Conservation (phyloP, 371 early-diverging fungal species). For the Saksenaea oblongispora region DNA sequence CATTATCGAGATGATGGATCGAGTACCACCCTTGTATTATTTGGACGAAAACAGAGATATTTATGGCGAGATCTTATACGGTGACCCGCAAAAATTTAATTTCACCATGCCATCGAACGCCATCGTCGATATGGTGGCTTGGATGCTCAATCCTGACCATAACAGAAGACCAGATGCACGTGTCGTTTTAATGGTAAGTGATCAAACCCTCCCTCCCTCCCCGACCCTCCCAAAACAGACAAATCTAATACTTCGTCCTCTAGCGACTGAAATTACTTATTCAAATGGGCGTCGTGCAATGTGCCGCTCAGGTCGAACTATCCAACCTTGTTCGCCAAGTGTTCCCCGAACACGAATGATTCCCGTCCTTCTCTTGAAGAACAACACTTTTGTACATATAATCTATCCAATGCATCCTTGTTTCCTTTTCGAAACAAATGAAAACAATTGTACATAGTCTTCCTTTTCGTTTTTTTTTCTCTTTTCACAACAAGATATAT, state of each 20-base stretch:
- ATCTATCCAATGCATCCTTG: neutral
- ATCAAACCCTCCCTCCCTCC: neutral
- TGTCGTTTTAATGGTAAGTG: conserved; percentile 36
- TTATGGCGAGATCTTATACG: conserved; percentile 46
- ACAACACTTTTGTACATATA: neutral
- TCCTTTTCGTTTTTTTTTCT: neutral
- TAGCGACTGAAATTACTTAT: conserved; percentile 35
- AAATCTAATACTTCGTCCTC: too few species aligned
- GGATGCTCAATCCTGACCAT: conserved; percentile 46
- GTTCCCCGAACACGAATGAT: conserved; percentile 26
- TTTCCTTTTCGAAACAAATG: neutral
- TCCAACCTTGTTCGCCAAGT: conserved; percentile 45
- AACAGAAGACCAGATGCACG: conserved; percentile 39
- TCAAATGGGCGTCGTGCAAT: conserved; percentile 27
- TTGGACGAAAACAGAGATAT: conserved; percentile 44
- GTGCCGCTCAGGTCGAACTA: conserved; percentile 42
- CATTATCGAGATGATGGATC: conserved; percentile 58
- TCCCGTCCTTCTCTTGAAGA: neutral
- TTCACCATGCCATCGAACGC: conserved; percentile 41
- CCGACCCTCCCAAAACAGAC: too few species aligned
- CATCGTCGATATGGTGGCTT: conserved; percentile 32
- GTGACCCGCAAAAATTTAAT: conserved; percentile 45
- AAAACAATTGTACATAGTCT: neutral
- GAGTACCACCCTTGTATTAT: conserved; percentile 53
- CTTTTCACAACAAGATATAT: too few species aligned